Percentiles rank a stretch among this genome's conserved stretches.
Evolutionary conservation across 164 flowering plant genomes (phyloP).

Genomic region (Annona cherimola): DNA sequence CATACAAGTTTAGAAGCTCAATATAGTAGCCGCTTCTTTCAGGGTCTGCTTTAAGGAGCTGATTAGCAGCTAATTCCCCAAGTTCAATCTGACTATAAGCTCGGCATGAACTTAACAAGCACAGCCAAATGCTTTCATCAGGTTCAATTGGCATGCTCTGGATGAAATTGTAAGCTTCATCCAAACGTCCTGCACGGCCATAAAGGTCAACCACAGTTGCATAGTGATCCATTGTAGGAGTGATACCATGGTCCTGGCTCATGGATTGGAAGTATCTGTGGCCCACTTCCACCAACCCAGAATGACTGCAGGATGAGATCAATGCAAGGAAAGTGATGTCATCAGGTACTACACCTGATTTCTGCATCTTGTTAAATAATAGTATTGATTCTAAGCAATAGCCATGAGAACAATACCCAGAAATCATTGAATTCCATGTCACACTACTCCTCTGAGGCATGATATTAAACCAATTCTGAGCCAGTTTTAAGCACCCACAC

Average conservation of each 20-base stretch:
- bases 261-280: constrained; percentile 34
- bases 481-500: constrained; percentile 42
- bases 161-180: constrained; percentile 47
- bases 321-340: constrained; percentile 46
- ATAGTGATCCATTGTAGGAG: constrained; percentile 54
- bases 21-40: constrained; percentile 36
- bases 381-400: constrained; percentile 31
- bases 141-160: constrained; percentile 42
- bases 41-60: constrained; percentile 38
- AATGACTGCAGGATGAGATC: constrained; percentile 60
- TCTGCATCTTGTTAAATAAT: constrained; percentile 39
- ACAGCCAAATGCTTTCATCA: constrained; percentile 46
- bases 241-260: constrained; percentile 31
- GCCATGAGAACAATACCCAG: constrained; percentile 58
- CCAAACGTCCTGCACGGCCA: constrained; percentile 50
- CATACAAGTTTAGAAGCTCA: constrained; percentile 39
- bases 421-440: constrained; percentile 56
- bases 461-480: constrained; percentile 26
- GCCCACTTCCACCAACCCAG: constrained; percentile 47
- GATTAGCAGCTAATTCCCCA: constrained; percentile 41
- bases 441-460: constrained; percentile 32
- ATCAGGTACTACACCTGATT: constrained; percentile 34
- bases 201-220: constrained; percentile 46
- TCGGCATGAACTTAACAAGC: constrained; percentile 40
- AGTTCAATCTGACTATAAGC: constrained; percentile 35